Evolutionary conservation across 805 yeast species (phyloP), one percentile per base, ranked within the genome.

Genomic region (Candida nonsorbophila): DNA sequence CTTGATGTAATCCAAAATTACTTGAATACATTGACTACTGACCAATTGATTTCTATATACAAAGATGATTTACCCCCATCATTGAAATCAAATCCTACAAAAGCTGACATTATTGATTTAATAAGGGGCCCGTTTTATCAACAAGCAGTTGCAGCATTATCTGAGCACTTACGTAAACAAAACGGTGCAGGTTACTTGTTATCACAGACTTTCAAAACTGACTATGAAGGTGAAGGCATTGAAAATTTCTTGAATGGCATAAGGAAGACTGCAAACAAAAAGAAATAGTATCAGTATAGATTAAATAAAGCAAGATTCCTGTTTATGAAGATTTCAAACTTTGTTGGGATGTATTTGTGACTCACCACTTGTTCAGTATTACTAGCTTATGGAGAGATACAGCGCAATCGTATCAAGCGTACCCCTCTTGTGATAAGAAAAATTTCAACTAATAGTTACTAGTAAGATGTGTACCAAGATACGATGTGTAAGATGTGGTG

Each of bases 171-270:
- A 25, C 47, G 44, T n/a, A 32, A 41, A 14, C 41, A 47, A 14
- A 46, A 49, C 10, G 74, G 73, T 7, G 69, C 73, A 8, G 75
- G 79, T 5, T 58, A 53, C 34, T 39, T 74, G 23, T 60, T 77
- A 22, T 55, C 80, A 18, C 62, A 58, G 32, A 61, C 72, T 22
- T 55, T 74, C 23, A 69, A 67, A n/a, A 58, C 58, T 40, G 64
- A 56, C 5, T 76, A 76, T 38, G 29, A 48, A 7, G 80, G 79
- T 7, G 81, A 76, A 45, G 81, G 81, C 1, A 50, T 74, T 20
- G 69, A 60, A 20, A 67, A 67, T 9, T 74, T 72, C 35, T 47
- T 76, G 38, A 41, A 47, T 11, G 74, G 73, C 4, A 47, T 67
- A 7, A 53, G 73, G 30, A 44, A 50, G 28, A 22, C 42, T 32